A percentile compares a stretch with the other conserved stretches of the same genome.
These are phyloP conservation scores for Serendipita sp. DNA, from an alignment of 768 basidiomycete species.

Conservation along the genomic window DNA sequence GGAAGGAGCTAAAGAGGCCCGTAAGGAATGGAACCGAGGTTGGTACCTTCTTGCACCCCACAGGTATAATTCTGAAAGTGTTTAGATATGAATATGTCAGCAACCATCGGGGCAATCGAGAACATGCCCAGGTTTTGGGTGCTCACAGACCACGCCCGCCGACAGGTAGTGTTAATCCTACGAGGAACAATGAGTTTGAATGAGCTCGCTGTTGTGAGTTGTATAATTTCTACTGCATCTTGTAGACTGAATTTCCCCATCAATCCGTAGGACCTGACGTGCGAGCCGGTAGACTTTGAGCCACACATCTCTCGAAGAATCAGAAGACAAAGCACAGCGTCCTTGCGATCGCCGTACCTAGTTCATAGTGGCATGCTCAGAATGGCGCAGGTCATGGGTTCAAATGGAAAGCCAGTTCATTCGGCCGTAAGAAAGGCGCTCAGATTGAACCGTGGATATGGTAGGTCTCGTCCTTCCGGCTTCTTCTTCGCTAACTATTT, in stretches of 20 bases:
- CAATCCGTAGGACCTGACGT: constrained; percentile 41
- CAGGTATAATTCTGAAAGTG: neutral
- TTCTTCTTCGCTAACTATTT: neutral
- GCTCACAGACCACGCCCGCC: constrained; percentile 58
- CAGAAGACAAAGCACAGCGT: constrained; percentile 20
- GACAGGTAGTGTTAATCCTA: constrained; percentile 59
- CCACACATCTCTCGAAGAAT: constrained; percentile 11
- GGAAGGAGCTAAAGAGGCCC: neutral
- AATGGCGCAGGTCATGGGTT: constrained; percentile 68
- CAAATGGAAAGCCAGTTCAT: constrained; percentile 58
- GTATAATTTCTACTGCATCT: neutral
- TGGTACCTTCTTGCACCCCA: neutral
- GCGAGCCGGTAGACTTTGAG: constrained; percentile 37
- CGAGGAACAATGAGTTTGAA: constrained; percentile 77
- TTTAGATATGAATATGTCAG: constrained; percentile 18
- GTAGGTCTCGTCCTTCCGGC: constrained; percentile 22
- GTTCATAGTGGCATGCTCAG: constrained; percentile 71
- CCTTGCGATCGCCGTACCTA: constrained; percentile 24
- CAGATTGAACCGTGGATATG: constrained; percentile 50
- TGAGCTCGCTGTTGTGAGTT: constrained; percentile 47
- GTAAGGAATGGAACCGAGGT: neutral
- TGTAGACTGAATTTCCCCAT: neutral
- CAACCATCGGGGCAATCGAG: constrained; percentile 41
- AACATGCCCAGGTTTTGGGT: constrained; percentile 79
- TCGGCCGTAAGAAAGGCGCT: constrained; percentile 56